phyloP scores from a whole-genome alignment of 2,329 filamentous ascomycete genomes.

The Aaosphaeria arxii region DNA sequence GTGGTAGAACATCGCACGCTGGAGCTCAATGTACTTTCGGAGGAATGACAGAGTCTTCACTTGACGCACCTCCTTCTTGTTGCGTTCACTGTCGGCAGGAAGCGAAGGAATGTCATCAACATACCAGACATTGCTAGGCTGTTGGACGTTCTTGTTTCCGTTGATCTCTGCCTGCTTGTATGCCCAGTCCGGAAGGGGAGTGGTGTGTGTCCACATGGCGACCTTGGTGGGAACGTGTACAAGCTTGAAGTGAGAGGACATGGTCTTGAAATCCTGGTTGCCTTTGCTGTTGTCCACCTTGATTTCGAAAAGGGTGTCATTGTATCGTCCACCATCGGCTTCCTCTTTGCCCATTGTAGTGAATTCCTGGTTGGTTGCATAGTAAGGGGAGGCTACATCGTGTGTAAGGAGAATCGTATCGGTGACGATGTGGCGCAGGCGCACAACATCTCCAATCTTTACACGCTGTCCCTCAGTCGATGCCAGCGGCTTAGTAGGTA shows the following conservation, averaged over 20 bases:
- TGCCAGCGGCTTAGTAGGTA: slow-evolving; percentile 57
- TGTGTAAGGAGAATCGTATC: slow-evolving; percentile 86
- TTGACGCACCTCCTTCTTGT: slow-evolving; percentile 71
- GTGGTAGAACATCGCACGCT: slow-evolving; percentile 98
- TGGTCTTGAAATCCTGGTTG: slow-evolving; percentile 80
- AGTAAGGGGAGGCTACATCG: slow-evolving; percentile 94
- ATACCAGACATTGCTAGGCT: slow-evolving; percentile 91
- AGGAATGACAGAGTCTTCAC: slow-evolving; percentile 85
- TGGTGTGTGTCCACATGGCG: slow-evolving; percentile 98
- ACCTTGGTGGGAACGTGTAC: slow-evolving; percentile 94
- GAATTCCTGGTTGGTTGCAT: slow-evolving; percentile 97
- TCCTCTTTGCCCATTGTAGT: slow-evolving; percentile 75
- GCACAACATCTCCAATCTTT: slow-evolving; percentile 79
- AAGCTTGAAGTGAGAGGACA: slow-evolving; percentile 92
- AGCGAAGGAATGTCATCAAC: slow-evolving; percentile 88
- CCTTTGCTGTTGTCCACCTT: slow-evolving; percentile 82
- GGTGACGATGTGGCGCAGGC: slow-evolving; percentile 82
- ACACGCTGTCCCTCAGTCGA: slow-evolving; percentile 64
- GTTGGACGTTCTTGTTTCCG: slow-evolving; percentile 91
- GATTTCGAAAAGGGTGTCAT: slow-evolving; percentile 92
- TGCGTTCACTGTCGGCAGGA: slow-evolving; percentile 66
- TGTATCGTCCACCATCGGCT: slow-evolving; percentile 69
- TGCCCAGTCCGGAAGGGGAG: slow-evolving; percentile 93
- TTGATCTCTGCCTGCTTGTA: slow-evolving; percentile 99
- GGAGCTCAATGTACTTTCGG: slow-evolving; percentile 92